Base-by-base conservation (phyloP, 2,329 filamentous ascomycete species). In the Microdochium nivale region DNA sequence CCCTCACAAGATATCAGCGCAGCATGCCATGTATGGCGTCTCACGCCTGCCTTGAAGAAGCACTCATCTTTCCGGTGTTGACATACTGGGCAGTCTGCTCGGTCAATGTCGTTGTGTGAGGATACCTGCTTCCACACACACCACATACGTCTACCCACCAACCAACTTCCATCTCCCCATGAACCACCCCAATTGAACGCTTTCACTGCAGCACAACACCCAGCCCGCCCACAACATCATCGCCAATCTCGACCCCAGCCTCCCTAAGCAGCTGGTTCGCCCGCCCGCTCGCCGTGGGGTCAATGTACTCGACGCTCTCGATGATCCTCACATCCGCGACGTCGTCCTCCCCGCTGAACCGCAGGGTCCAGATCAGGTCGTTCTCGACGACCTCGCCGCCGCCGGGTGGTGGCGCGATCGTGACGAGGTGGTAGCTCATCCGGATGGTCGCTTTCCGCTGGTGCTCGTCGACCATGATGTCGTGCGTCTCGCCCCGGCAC, bases 381-480 rank as follows among this genome's bases (percentile, higher is more conserved):
- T 44, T 44, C 40, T 44, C 40, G 3, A 44, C 40, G 40, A 44
- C 40, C 40, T 44, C 40, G 16, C 13, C n/a, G n/a, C n/a, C n/a
- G n/a, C n/a, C n/a, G n/a, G n/a, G n/a, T n/a, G n/a, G n/a, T 19
- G 16, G 7, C 40, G 40, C 40, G 13, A 44, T 23, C 16, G 40
- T 44, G 3, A 19, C 19, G 3, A 44, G 40, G 40, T 23, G 23
- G 40, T 44, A 44, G 21, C 40, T 44, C 40, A 44, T 44, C 40
- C 40, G 23, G n/a, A 44, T 44, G 14, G 40, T 44, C 40, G 40
- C 40, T 5, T 19, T 16, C 16, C 40, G 40, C 40, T 44, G 40
- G 40, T 44, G 40, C 40, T 44, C 40, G 40, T 44, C 40, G 40
- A 44, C 40, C 40, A 44, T 44, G 40, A 44, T 44, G 40, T 19